Conservation (phyloP, 2,329 filamentous ascomycete species). For the Cladophialophora chaetospira region DNA sequence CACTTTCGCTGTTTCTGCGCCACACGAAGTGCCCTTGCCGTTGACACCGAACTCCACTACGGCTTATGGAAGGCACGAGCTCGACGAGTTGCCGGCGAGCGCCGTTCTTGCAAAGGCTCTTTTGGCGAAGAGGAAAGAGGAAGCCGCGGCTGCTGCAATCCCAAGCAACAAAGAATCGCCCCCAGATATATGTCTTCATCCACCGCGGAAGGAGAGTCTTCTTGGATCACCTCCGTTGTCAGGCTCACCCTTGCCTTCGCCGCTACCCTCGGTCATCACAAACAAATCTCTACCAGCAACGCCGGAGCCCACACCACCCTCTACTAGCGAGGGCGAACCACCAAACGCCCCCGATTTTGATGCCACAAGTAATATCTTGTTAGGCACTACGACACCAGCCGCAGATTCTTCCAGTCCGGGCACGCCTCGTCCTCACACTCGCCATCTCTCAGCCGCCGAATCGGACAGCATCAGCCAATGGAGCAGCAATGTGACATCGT, state of each 20-base stretch:
- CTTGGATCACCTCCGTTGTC: conserved; percentile 3
- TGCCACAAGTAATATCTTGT: conserved; percentile 22
- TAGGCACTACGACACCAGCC: conserved; percentile 15
- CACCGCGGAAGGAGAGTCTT: conserved; percentile 15
- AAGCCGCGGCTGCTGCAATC: conserved; percentile 13
- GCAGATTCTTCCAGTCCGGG: conserved; percentile 11
- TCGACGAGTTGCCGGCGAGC: conserved; percentile 33
- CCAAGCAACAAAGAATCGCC: background rate
- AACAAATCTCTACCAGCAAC: conserved; percentile 25
- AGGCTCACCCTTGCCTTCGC: conserved; percentile 8
- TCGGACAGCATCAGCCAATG: conserved; percentile 44
- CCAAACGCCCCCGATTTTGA: conserved; percentile 23
- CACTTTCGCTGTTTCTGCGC: conserved; percentile 57
- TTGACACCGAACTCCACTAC: conserved; percentile 23
- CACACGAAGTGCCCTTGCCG: conserved; percentile 29
- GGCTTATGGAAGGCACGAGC: conserved; percentile 30
- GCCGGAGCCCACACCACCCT: conserved; percentile 25
- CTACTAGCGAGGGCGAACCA: conserved; percentile 24
- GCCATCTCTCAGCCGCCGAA: conserved; percentile 48
- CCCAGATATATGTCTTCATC: background rate
- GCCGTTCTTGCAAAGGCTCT: conserved; percentile 33
- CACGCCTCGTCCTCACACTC: conserved; percentile 30
- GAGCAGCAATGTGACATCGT: conserved; percentile 47
- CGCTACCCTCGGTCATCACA: background rate
- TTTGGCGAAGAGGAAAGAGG: conserved; percentile 32